Percentiles rank a stretch among this genome's conserved stretches.
phyloP scores from a whole-genome alignment of 1,284 basidiomycete genomes.

The Singerocomus inundabilis region DNA sequence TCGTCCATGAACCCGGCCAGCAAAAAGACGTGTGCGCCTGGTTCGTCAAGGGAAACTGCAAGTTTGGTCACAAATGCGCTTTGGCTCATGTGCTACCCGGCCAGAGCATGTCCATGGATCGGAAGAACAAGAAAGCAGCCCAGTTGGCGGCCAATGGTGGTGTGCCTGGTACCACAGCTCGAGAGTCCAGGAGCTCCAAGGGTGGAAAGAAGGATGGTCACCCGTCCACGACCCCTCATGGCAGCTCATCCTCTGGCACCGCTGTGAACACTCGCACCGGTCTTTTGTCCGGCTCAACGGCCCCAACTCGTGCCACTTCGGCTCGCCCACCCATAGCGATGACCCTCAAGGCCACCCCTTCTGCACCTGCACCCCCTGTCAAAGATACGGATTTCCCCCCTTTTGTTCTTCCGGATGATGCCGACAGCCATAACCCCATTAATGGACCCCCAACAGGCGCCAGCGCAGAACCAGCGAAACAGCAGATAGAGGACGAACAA shows the following conservation, averaged over 20 bases:
- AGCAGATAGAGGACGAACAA: slow-evolving; percentile 8
- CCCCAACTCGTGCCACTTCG: slow-evolving; percentile 48
- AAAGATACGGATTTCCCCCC: slow-evolving; percentile 75
- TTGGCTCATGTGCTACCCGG: slow-evolving; percentile 93
- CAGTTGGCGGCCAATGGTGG: slow-evolving; percentile 64
- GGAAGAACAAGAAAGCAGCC: slow-evolving; percentile 97
- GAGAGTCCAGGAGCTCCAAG: slow-evolving; percentile 40
- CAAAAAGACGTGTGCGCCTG: slow-evolving; percentile 93
- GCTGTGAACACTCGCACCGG: slow-evolving; percentile 37
- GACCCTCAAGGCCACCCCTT: slow-evolving; percentile 68
- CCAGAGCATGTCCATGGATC: slow-evolving; percentile 93
- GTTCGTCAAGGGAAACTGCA: slow-evolving; percentile 95
- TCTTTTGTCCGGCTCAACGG: slow-evolving; percentile 54
- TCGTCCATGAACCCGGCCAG: slow-evolving; percentile 63
- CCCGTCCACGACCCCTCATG: slow-evolving; percentile 12
- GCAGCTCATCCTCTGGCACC: slow-evolving; percentile 9
- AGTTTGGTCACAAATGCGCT: slow-evolving; percentile 97
- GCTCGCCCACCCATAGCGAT: slow-evolving; percentile 61
- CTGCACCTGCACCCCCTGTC: slow-evolving; percentile 74
- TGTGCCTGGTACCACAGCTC: slow-evolving; percentile 30
- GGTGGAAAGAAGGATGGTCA: slow-evolving; percentile 40
- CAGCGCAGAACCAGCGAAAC: slow-evolving; percentile 3
- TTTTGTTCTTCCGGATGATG: slow-evolving; percentile 61
- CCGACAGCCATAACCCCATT: slow-evolving; percentile 33
- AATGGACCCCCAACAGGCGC: background rate